Percentiles rank a stretch among this genome's conserved stretches.
phyloP scores from a whole-genome alignment of 169 alveolate genomes.

The Theileria orientalis region DNA sequence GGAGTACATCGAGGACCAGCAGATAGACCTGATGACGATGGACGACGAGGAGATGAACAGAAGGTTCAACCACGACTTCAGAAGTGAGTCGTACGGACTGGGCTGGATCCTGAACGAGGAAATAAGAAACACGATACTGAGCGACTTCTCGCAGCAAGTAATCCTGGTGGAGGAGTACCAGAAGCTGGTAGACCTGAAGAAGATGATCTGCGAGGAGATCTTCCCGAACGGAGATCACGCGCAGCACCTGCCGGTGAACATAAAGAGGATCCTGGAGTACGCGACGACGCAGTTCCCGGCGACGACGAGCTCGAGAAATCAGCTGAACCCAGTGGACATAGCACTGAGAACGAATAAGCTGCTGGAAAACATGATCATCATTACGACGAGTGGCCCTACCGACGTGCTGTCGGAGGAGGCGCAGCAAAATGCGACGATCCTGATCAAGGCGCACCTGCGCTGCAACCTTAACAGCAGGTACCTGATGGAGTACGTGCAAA shows the following conservation, averaged over 20 bases:
- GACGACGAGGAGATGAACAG: conserved; percentile 84
- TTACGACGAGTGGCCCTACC: conserved; percentile 74
- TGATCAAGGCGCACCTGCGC: conserved; percentile 93
- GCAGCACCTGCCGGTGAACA: conserved; percentile 96
- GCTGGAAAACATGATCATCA: conserved; percentile 72
- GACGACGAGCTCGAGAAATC: conserved; percentile 45
- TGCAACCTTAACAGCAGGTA: conserved; percentile 90
- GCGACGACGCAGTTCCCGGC: conserved; percentile 88
- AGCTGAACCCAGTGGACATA: conserved; percentile 79
- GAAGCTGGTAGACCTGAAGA: conserved; percentile 70
- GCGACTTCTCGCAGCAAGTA: conserved; percentile 79
- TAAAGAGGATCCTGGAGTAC: conserved; percentile 88
- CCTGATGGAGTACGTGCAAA: conserved; percentile 90
- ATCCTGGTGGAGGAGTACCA: conserved; percentile 77
- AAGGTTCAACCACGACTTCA: conserved; percentile 73
- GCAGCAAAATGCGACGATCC: conserved; percentile 87
- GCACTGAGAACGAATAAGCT: conserved; percentile 78
- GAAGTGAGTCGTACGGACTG: conserved; percentile 72
- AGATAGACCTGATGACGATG: conserved; percentile 87
- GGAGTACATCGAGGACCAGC: conserved; percentile 97
- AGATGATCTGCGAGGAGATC: conserved; percentile 79
- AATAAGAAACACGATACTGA: conserved; percentile 63
- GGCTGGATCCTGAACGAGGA: conserved; percentile 76
- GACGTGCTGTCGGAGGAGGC: conserved; percentile 85
- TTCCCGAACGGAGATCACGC: conserved; percentile 92